A percentile compares a stretch with the other conserved stretches of the same genome.
These are phyloP conservation scores for Raphanus hybrid DNA, from an alignment of 441 rosid genomes.

Conservation along the genomic window DNA sequence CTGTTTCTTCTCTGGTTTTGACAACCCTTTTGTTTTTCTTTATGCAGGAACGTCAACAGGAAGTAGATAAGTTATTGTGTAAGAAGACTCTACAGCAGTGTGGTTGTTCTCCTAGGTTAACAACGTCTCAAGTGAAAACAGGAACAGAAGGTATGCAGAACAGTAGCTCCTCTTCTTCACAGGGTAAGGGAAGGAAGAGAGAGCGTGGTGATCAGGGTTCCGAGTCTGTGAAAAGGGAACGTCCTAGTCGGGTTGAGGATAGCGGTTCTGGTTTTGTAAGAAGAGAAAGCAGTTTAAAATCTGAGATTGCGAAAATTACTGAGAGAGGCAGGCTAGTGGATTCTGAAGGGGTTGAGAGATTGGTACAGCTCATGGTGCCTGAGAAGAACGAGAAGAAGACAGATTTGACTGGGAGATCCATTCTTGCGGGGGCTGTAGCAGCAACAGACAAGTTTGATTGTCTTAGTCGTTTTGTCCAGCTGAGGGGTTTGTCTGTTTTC, in stretches of 20 bases:
- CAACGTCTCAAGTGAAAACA: conserved; percentile 66
- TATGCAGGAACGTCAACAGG: conserved; percentile 75
- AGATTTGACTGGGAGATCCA: conserved; percentile 65
- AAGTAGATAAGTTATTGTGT: conserved; percentile 77
- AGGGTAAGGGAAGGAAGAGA: conserved; percentile 89
- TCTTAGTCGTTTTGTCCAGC: conserved; percentile 81
- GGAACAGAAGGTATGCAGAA: conserved; percentile 55
- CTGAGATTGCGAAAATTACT: conserved; percentile 74
- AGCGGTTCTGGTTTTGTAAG: conserved; percentile 58
- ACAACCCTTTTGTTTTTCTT: neutral
- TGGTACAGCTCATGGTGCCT: conserved; percentile 76
- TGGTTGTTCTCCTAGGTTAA: conserved; percentile 83
- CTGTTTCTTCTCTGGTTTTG: conserved; percentile 12
- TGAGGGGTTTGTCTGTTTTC: conserved; percentile 79
- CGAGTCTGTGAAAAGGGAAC: conserved; percentile 80
- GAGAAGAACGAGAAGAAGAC: conserved; percentile 74
- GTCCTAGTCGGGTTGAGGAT: conserved; percentile 64
- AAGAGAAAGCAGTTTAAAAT: conserved; percentile 61
- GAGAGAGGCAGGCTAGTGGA: conserved; percentile 92
- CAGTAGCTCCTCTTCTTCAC: conserved; percentile 62
- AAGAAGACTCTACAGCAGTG: conserved; percentile 82
- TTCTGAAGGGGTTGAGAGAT: conserved; percentile 75
- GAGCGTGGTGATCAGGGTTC: conserved; percentile 83
- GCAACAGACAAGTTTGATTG: conserved; percentile 86
- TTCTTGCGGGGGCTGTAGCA: conserved; percentile 82